A percentile compares a stretch with the other conserved stretches of the same genome.
Evolutionary conservation across 306 rosid species (phyloP).

Genomic region (Dicorynia guianensis): DNA sequence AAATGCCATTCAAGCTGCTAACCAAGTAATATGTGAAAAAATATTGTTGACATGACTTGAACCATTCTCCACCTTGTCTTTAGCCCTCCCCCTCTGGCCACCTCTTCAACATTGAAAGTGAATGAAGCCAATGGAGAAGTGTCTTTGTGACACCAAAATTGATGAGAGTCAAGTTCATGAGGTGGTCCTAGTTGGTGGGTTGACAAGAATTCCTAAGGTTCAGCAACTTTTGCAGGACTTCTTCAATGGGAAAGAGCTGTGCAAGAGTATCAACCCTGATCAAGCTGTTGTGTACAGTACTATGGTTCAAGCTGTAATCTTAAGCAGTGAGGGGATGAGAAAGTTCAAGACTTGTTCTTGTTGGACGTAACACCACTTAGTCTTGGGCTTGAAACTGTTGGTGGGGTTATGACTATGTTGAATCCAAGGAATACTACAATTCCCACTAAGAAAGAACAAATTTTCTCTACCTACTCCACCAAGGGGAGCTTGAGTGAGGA

Average conservation of each 20-base stretch:
- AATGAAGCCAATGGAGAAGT: conserved; percentile 89
- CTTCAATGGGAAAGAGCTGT: conserved; percentile 85
- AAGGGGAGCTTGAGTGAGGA: conserved; percentile 85
- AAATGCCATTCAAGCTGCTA: too few relatives aligned
- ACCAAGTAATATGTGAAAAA: too few relatives aligned
- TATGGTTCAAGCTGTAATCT: conserved; percentile 83
- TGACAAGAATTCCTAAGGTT: conserved; percentile 78
- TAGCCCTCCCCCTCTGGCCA: too few relatives aligned
- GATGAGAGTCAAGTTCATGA: conserved; percentile 72
- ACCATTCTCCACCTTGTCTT: too few relatives aligned
- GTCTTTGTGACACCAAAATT: conserved; percentile 70
- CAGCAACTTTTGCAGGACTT: conserved; percentile 79
- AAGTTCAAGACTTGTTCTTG: conserved; percentile 74
- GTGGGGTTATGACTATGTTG: conserved; percentile 81
- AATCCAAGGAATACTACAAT: conserved; percentile 85
- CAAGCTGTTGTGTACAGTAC: conserved; percentile 92
- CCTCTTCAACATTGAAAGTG: conserved; percentile 60
- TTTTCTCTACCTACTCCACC: conserved; percentile 81
- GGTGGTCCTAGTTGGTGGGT: conserved; percentile 83
- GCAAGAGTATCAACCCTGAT: conserved; percentile 85
- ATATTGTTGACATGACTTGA: too few relatives aligned
- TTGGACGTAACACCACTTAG: conserved; percentile 85
- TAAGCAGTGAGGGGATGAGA: conserved; percentile 76
- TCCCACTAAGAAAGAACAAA: conserved; percentile 83
- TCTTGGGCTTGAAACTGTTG: conserved; percentile 78